Conservation (phyloP, 495 filamentous ascomycete species). For the Talaromyces liani region DNA sequence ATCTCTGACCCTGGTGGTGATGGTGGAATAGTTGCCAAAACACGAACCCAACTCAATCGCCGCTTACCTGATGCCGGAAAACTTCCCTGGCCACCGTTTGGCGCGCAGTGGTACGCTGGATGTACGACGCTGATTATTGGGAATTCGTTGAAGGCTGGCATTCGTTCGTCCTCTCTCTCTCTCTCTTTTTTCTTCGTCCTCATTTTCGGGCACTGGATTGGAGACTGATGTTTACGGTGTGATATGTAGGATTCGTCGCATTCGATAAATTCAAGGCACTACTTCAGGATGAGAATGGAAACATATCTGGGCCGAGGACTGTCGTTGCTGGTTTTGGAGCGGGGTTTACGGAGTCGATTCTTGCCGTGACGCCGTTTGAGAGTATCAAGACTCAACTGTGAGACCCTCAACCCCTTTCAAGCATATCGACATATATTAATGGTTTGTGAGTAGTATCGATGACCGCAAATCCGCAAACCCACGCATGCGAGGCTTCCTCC, state of each 20-base stretch:
- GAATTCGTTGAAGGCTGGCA: slow-evolving; percentile 91
- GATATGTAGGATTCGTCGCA: slow-evolving; percentile 72
- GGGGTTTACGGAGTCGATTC: slow-evolving; percentile 83
- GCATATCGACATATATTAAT: not conserved
- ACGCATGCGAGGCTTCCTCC: slow-evolving; percentile 85
- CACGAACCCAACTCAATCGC: slow-evolving; percentile 86
- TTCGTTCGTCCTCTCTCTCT: slow-evolving; percentile 51
- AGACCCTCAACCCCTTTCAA: not conserved
- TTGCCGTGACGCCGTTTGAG: slow-evolving; percentile 95
- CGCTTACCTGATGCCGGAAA: slow-evolving; percentile 72
- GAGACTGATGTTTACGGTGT: not conserved
- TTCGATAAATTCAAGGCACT: slow-evolving; percentile 87
- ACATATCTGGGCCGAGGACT: slow-evolving; percentile 81
- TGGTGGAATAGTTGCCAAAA: slow-evolving; percentile 71
- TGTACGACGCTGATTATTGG: slow-evolving; percentile 96
- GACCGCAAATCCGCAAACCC: slow-evolving; percentile 85
- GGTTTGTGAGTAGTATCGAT: slow-evolving; percentile 58
- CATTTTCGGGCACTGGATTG: no score
- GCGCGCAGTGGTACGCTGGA: slow-evolving; percentile 91
- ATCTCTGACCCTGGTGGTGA: not conserved
- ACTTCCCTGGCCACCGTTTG: slow-evolving; percentile 94
- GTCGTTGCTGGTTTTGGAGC: slow-evolving; percentile 93
- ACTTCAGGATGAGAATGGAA: slow-evolving; percentile 77
- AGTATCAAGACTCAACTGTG: slow-evolving; percentile 94
- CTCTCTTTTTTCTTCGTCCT: not conserved